These are phyloP conservation scores for Malus fusca DNA, from an alignment of 306 rosid genomes.

Conservation along the genomic window DNA sequence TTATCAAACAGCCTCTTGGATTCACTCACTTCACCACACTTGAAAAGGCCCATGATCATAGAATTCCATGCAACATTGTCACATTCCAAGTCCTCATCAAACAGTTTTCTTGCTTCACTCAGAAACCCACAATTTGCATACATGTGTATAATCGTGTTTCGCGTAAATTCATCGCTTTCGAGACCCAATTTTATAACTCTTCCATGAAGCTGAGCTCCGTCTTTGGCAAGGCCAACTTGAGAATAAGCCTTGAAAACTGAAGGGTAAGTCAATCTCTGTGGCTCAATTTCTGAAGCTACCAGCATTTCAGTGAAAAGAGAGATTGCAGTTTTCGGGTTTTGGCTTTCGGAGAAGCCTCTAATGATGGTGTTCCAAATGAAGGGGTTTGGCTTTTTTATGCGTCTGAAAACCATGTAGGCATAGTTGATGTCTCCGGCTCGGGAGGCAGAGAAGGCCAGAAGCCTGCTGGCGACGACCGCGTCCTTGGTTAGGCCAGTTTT, in stretches of 20 bases:
- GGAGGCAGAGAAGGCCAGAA: slow-evolving; percentile 62
- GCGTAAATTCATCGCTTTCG: slow-evolving; percentile 40
- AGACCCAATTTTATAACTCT: slow-evolving; percentile 58
- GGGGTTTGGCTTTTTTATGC: slow-evolving; percentile 44
- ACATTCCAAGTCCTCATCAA: slow-evolving; percentile 38
- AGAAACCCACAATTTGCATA: slow-evolving; percentile 59
- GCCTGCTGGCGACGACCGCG: slow-evolving; percentile 48
- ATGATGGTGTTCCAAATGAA: slow-evolving; percentile 78
- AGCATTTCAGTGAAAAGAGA: slow-evolving; percentile 74
- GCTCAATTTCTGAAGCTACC: slow-evolving; percentile 37
- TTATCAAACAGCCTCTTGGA: slow-evolving; percentile 56
- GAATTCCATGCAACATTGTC: slow-evolving; percentile 74
- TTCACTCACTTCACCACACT: slow-evolving; percentile 63
- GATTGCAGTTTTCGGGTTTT: slow-evolving; percentile 47
- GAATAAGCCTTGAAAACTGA: slow-evolving; percentile 80
- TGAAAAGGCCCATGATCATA: slow-evolving; percentile 67
- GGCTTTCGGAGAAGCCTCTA: slow-evolving; percentile 70
- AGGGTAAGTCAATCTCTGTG: slow-evolving; percentile 64
- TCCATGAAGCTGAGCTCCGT: slow-evolving; percentile 88
- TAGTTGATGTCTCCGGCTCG: slow-evolving; percentile 59
- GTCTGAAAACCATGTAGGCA: slow-evolving; percentile 50
- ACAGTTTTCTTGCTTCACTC: slow-evolving; percentile 51
- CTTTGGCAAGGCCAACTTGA: slow-evolving; percentile 45
- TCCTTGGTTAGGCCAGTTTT: slow-evolving; percentile 57
- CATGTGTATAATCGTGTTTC: slow-evolving; percentile 59